phyloP scores from a whole-genome alignment of 768 basidiomycete genomes.

The Panus rudis region DNA sequence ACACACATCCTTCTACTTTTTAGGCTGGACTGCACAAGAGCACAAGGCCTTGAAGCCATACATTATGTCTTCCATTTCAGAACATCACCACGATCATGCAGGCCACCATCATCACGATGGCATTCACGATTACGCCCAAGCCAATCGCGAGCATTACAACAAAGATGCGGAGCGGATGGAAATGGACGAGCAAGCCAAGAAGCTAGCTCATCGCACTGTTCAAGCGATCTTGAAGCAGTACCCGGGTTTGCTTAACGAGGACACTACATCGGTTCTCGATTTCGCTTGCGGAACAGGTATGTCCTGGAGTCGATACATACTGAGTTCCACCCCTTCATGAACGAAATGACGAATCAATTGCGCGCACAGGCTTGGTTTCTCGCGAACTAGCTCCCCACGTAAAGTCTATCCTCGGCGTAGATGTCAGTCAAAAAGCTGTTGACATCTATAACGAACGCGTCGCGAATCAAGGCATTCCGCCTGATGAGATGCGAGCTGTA shows the following conservation, averaged over 20 bases:
- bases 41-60: too few relatives aligned
- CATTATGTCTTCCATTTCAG: too few relatives aligned
- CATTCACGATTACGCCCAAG: constrained; percentile 24
- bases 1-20: too few relatives aligned
- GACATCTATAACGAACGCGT: constrained; percentile 57
- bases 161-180: constrained; percentile 23
- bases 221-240: constrained; percentile 23
- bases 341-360: neutral
- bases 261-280: constrained; percentile 56
- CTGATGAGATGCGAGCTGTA: constrained; percentile 62
- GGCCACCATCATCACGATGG: neutral
- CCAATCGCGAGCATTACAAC: constrained; percentile 35
- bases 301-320: constrained; percentile 7
- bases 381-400: constrained; percentile 52
- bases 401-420: constrained; percentile 63
- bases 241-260: constrained; percentile 38
- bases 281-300: constrained; percentile 71
- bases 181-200: constrained; percentile 13
- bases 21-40: too few relatives aligned
- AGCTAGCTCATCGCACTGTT: constrained; percentile 19
- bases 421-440: constrained; percentile 68
- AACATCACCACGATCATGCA: neutral
- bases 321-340: neutral
- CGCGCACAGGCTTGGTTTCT: constrained; percentile 49
- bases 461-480: constrained; percentile 50